Base-by-base conservation (phyloP, 768 basidiomycete genomes). In the Termitomyces sp. region DNA sequence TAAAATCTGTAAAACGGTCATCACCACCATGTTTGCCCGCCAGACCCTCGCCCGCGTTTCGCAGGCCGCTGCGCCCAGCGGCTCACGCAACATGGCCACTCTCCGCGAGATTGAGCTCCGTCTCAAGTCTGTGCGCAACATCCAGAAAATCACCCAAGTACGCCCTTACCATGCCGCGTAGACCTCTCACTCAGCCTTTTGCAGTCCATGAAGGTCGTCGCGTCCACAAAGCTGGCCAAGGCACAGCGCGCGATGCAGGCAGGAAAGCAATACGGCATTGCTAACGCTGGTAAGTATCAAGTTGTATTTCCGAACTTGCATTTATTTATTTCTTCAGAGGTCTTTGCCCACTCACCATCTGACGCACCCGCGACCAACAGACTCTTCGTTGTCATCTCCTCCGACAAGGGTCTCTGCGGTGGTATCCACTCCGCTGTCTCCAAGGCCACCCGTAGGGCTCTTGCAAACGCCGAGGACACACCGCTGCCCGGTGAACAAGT, bases 91-190 rank as follows among this genome's bases (percentile, higher is more conserved):
- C 74, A 93, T 94, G 94, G 97, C 96, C 39, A 98, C 97, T 57
- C 86, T 99, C 61, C 89, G 94, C 62, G 96, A 99, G 78, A 90
- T 99, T 68, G 96, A 99, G 80, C 74, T 92, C 71, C 88, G 96
- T 65, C 82, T 91, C 75, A 92, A 96, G 85, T 97, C 94, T 44
- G 96, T 98, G 67, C 81, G 83, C 73, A 97, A 97, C 79, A 96
- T 96, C 70, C 93, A 97, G 83, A 98, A 98, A 90, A 98, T 99
- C 79, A 98, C 96, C 57, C 96, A 97, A 81, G 95, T 93, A 60
- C 60, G 81, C 63, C 56, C 46, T 53, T 56, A 29, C 9, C n/a
- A 29, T 29, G 29, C 45, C 38, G 38, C 66, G 40, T 27, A 15
- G 16, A 35, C 20, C 32, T 23, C 11, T 40, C 16, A 33, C 29